Base-by-base conservation (phyloP, 257 asterid genomes). In the Orobanche coerulescens region DNA sequence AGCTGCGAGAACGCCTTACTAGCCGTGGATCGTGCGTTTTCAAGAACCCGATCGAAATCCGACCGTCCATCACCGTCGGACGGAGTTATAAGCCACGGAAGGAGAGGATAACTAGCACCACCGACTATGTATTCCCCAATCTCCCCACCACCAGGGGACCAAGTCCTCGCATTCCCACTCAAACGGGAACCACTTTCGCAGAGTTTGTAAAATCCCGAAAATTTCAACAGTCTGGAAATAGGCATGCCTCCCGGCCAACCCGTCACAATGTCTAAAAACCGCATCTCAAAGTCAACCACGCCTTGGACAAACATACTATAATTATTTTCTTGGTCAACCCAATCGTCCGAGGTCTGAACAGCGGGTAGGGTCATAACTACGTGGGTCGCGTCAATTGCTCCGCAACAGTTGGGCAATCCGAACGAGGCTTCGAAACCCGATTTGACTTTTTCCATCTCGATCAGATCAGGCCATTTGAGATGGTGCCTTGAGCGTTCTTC, bases 241-340 rank as follows among this genome's bases (percentile, higher is more conserved):
- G 95, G 87, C 97, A 93, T 86, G 1, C 97, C 96, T 20, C 99
- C 97, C 0, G 99, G 99, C 99, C 97, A 93, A 4, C 99, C 99
- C 0, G 96, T 89, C 56, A 84, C 92, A 12, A 93, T 78, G 46
- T 93, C 97, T 0, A 89, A 67, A 71, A 93, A 93, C 1, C 97
- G 71, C 71, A 61, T 66, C 67, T 93, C 82, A 6, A 55, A 69
- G 59, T 93, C 97, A 12, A 86, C 96, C 1, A 93, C 73, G 1
- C 97, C 98, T 64, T 93, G 97, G 47, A 93, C 81, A 34, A 84
- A 84, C 97, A 93, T 93, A 61, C 98, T 89, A 75, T 86, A 93
- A 46, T 89, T 93, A 18, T 79, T 89, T 52, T 81, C 88, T 50
- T 84, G 95, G 72, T 93, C 97, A 23, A 95, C 83, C 98, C 98